Evolutionary conservation across 306 rosid species (phyloP), one percentile per base, ranked within the genome.

Genomic region (Pyrus communis): DNA sequence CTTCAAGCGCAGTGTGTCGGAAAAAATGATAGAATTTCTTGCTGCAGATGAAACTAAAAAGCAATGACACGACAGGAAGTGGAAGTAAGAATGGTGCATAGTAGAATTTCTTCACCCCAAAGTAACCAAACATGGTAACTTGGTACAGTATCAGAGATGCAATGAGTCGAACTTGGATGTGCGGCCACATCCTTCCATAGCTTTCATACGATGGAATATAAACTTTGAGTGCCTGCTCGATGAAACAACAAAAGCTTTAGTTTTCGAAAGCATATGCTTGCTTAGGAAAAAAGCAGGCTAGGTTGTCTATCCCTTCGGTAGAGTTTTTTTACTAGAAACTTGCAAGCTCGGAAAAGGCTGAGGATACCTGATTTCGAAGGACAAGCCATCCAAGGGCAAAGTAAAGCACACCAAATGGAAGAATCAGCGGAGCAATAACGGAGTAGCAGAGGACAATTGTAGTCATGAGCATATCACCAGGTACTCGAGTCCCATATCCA

Each of bases 121-220:
- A 88, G 90, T 84, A 96, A 54, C 99, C 99, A 38, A 87, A 0
- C 99, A 92, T 92, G 68, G 98, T 91, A 57, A 92, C 66, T 79
- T 96, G 99, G 88, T 80, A 92, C 18, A 96, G 13, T 35, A 92
- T 49, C 81, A 96, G 83, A 73, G 99, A 13, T 62, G 98, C 98
- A 7, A 96, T 67, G 35, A 92, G 62, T 13, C 98, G 91, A 69
- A 69, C 55, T 74, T 70, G 63, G 33, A 96, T 76, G 92, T 96
- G 99, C 0, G 99, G 99, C 99, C 99, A 91, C 85, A 95, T 82
- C 83, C 87, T 95, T 82, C 99, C 98, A 71, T 92, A 79, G 67
- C 96, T 91, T 83, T 92, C 99, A 42, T 87, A 95, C 3, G 91
- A n/a, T 52, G 99, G 98, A 77, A 91, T 90, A 33, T 92, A 84